Evolutionary conservation across 306 rosid genomes (phyloP), one percentile per base, ranked within the genome.

Genomic region (Quercus bicolor): DNA sequence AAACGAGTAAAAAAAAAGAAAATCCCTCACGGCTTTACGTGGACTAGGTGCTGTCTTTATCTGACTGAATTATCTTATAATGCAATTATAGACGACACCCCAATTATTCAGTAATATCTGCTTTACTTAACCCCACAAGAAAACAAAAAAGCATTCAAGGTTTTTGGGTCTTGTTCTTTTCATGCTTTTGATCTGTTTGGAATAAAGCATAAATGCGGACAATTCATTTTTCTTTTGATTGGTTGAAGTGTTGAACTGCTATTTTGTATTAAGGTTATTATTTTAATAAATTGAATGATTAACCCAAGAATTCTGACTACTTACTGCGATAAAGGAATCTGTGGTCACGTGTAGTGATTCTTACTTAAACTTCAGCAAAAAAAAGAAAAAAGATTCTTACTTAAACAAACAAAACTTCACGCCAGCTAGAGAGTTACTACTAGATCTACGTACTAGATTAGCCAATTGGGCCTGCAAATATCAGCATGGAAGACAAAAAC

Each of bases 81-180:
- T 20, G 70, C 70, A 64, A 6, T 28, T 28, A 28, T 16, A 16
- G 18, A 6, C 21, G 18, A 6, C 21, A 6, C 65, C 52, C 16
- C 53, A 10, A 48, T 48, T 48, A 48, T 48, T 48, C 53, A 48
- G 53, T 29, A 29, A 64, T 64, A 29, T 64, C 2, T 62, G 29
- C 16, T 59, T 59, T 21, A 62, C 43, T 62, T 14, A 29, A 15
- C 70, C 43, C 40, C 45, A 0, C 5, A 29, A 28, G 70, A 28
- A 51, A 80, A 57, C 72, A 68, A 60, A 75, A 45, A 57, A 69
- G 79, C 29, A 43, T 80, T 75, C 72, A 51, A 80, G 71, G 55
- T 10, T 69, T 53, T 60, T 59, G 55, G 72, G 76, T 26, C 16
- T 40, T 77, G 80, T 48, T 72, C 68, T 48, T 55, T 72, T 57